phyloP scores from a whole-genome alignment of 2,329 filamentous ascomycete genomes.

The Penicillium freii region DNA sequence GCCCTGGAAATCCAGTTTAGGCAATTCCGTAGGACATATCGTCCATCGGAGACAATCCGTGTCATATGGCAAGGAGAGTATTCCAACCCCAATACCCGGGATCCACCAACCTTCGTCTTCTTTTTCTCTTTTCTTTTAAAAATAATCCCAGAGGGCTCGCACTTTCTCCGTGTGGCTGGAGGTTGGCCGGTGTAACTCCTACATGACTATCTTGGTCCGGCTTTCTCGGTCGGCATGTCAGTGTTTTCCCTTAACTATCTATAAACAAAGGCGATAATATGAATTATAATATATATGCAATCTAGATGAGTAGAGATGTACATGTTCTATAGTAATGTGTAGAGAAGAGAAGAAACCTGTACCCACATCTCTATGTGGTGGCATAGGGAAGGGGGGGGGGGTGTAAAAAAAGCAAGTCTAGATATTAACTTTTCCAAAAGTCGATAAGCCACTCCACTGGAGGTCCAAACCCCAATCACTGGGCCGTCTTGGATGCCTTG shows the following conservation, averaged over 20 bases:
- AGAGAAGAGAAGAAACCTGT: background rate
- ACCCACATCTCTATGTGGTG: background rate
- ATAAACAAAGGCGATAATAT: background rate
- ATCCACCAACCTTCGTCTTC: too few species aligned
- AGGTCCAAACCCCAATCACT: constrained; percentile 14
- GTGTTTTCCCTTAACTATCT: background rate
- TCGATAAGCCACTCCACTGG: background rate
- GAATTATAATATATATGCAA: background rate
- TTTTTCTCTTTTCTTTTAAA: too few species aligned
- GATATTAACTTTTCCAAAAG: background rate
- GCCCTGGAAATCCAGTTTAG: background rate
- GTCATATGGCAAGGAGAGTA: background rate
- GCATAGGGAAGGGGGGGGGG: background rate
- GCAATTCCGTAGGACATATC: background rate
- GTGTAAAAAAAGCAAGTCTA: background rate
- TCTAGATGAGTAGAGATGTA: background rate
- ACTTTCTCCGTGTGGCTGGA: constrained; percentile 5
- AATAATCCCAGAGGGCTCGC: background rate
- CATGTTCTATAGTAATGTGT: background rate
- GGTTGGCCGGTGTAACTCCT: constrained; percentile 5
- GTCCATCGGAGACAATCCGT: background rate
- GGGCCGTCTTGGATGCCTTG: constrained; percentile 36
- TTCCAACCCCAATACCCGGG: background rate
- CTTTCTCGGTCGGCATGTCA: background rate
- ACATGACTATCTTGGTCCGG: background rate